Base-by-base conservation (phyloP, 441 rosid genomes). In the Pelargonium australe region DNA sequence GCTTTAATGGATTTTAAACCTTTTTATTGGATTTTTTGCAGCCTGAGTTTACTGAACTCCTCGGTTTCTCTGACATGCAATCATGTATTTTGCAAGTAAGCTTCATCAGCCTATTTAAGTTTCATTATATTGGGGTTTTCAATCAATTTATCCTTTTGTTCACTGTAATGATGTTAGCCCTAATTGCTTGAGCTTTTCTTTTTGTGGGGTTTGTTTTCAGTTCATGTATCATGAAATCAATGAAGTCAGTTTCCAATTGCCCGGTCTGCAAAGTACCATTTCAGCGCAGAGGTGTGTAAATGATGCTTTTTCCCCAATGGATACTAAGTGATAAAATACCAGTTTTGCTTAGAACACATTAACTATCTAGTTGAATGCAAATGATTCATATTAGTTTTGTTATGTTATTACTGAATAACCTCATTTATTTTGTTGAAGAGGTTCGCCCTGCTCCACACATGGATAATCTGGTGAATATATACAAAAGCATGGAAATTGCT, bases 31-130 rank as follows among this genome's bases (percentile, higher is more conserved):
- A 0, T 64, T 65, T 62, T 45, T 68, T 70, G 85, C 87, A 93
- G 98, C 87, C 82, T 87, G 86, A 84, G 96, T 79, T 71, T 94
- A 61, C 81, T 91, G 61, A 66, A 43, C 31, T 86, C 89, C 7
- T 87, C 96, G 0, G 94, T 74, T 74, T 85, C 97, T 0, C 91
- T 94, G 61, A 61, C 85, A 4, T 94, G 97, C 72, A 94, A 94
- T 70, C 98, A 94, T 75, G 83, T 86, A 0, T 94, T 94, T 83
- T 91, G 98, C 98, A 89, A 86, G 98, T 91, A 83, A 82, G 86
- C 70, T 47, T 31, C 19, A 3, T 64, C 1, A 3, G 43, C 34
- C 5, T 67, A 8, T 1, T 41, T 49, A 7, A n/a, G 25, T 58
- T 20, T 14, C 13, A 0, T 61, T 8, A 11, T 12, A 0, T 14